Evolutionary conservation across 1,284 basidiomycete genomes (phyloP), one percentile per base, ranked within the genome.

Genomic region (Microbotryum silenes-acaulis): DNA sequence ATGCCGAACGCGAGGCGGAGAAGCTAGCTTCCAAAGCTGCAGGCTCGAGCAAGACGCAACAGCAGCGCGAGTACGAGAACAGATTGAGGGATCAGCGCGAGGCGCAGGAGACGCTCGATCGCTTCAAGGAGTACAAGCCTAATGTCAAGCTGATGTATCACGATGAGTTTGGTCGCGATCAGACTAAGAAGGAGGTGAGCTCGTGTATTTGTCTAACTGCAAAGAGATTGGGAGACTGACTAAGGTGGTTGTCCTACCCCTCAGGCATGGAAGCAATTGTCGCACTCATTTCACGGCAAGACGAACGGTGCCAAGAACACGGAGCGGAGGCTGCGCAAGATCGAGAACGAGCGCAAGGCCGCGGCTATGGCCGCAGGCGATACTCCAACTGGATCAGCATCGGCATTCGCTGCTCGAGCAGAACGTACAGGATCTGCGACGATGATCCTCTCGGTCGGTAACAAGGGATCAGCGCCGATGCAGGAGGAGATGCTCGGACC

Each of bases 71-170:
- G 76, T 92, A 90, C 74, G 91, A 97, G 76, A 97, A 97, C 73
- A 83, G 90, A 60, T 75, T 86, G 70, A 84, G 93, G 29, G 96
- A 98, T 72, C 86, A 92, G 74, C 86, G 89, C 68, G 92, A 97
- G 69, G 88, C 92, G 9, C 83, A 89, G 48, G 83, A 88, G 31
- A 83, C 84, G 51, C 78, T 92, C 70, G 90, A 96, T 46, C 75
- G 84, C 54, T 98, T 89, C 82, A 88, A 86, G 77, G 82, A 88
- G 73, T 99, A 99, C 81, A 96, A 93, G 77, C 96, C 96, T 2
- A 92, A 96, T 75, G 82, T 99, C 71, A 90, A 94, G 67, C 90
- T 98, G 73, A 88, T 88, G 62, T 99, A 98, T 76, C 88, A 94
- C 69, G 96, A 99, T 75, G 92, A 96, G 76, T 90, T 91, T 74